phyloP scores from a whole-genome alignment of 495 filamentous ascomycete genomes.

The Tuber aestivum region DNA sequence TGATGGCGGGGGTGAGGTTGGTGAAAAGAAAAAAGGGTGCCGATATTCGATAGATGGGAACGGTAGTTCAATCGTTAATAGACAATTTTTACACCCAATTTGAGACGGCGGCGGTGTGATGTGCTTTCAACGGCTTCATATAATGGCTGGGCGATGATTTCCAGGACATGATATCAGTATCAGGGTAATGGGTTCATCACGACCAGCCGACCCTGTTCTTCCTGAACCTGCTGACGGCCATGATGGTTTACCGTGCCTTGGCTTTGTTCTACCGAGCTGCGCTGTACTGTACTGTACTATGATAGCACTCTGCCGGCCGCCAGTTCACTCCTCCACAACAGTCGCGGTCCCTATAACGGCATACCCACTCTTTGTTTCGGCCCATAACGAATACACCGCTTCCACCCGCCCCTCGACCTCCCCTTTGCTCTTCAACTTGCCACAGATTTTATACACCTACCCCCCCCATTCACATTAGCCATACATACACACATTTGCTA shows the following conservation, averaged over 20 bases:
- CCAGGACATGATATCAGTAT: background rate
- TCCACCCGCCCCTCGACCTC: conserved; percentile 7
- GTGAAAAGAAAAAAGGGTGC: background rate
- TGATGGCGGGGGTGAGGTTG: background rate
- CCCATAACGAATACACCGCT: conserved; percentile 40
- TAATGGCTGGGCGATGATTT: background rate
- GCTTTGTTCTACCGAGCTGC: background rate
- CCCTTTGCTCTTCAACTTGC: conserved; percentile 18
- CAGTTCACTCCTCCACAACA: conserved; percentile 30
- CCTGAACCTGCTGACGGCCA: background rate
- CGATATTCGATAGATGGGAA: conserved; percentile 4
- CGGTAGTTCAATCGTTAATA: background rate
- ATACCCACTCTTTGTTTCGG: conserved; percentile 39
- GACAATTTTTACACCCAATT: background rate
- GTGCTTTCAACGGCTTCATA: background rate
- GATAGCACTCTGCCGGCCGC: background rate
- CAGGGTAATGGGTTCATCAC: background rate
- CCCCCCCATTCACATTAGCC: background rate
- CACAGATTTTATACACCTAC: conserved; percentile 40
- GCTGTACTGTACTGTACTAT: too few species aligned
- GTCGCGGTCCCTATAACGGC: conserved; percentile 36
- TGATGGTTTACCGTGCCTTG: background rate
- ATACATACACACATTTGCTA: background rate
- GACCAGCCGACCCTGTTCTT: background rate
- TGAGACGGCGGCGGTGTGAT: background rate